phyloP scores from a whole-genome alignment of 78 protist species.

The Polysphondylium violaceum region DNA sequence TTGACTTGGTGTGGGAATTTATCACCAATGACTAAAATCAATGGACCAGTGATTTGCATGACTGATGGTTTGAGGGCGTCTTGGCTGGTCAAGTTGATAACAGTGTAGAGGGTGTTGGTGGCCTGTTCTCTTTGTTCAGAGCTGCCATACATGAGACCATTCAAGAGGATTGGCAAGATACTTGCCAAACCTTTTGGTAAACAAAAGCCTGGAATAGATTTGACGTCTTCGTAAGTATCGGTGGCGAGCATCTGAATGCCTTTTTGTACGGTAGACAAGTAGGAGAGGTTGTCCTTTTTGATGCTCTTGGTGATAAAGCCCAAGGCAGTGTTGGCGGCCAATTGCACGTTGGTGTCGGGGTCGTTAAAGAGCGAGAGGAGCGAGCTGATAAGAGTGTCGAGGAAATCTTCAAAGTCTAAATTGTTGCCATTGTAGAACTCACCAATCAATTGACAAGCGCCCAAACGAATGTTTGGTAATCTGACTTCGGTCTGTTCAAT shows the following conservation, averaged over 20 bases:
- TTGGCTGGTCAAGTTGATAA: constrained; percentile 70
- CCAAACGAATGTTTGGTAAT: constrained; percentile 26
- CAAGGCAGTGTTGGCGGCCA: constrained; percentile 56
- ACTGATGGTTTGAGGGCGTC: constrained; percentile 86
- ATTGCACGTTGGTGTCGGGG: constrained; percentile 39
- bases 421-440: constrained; percentile 30
- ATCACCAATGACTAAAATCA: constrained; percentile 94
- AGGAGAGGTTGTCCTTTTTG: constrained; percentile 73
- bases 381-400: constrained; percentile 19
- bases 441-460: constrained; percentile 55
- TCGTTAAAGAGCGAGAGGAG: constrained; percentile 58
- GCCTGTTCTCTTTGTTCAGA: constrained; percentile 91
- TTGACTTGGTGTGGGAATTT: constrained; percentile 88
- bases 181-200: constrained; percentile 87
- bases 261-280: constrained; percentile 20
- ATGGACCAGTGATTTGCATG: constrained; percentile 93
- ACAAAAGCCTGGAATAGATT: constrained; percentile 65
- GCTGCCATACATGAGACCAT: constrained; percentile 87
- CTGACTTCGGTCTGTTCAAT: constrained; percentile 40
- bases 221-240: background rate
- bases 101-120: constrained; percentile 85
- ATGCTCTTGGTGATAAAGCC: constrained; percentile 37
- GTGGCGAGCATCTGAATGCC: constrained; percentile 27
- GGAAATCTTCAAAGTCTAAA: constrained; percentile 14
- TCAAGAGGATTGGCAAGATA: constrained; percentile 82